phyloP scores from a whole-genome alignment of 2,329 filamentous ascomycete genomes.

The Fusarium marasasianum region DNA sequence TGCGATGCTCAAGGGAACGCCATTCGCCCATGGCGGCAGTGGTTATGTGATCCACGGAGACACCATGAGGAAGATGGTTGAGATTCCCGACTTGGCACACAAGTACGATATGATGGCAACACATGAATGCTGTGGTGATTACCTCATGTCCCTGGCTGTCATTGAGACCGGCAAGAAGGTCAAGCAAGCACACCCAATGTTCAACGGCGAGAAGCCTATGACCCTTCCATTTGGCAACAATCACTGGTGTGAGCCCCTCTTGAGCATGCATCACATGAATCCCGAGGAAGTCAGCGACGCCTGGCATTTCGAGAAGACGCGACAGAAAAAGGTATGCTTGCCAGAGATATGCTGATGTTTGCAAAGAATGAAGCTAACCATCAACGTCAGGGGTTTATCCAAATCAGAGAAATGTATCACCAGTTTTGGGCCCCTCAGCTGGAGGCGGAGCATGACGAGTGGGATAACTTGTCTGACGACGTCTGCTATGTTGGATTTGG shows the following conservation, averaged over 20 bases:
- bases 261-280: conserved; percentile 66
- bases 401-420: conserved; percentile 61
- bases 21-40: conserved; percentile 67
- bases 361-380: conserved; percentile 9
- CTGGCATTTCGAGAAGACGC: conserved; percentile 64
- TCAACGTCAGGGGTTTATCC: conserved; percentile 50
- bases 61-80: conserved; percentile 59
- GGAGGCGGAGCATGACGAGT: conserved; percentile 54
- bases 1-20: conserved; percentile 55
- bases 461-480: conserved; percentile 64
- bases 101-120: conserved; percentile 58
- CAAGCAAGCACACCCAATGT: conserved; percentile 59
- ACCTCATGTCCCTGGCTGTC: conserved; percentile 59
- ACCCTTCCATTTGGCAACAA: conserved; percentile 58
- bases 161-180: conserved; percentile 56
- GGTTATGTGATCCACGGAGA: conserved; percentile 65
- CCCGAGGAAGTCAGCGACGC: conserved; percentile 61
- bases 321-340: conserved; percentile 53
- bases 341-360: too few relatives aligned
- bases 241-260: conserved; percentile 66
- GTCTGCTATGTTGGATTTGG: conserved; percentile 55
- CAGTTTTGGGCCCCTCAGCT: conserved; percentile 58
- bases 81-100: conserved; percentile 54
- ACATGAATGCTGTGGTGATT: conserved; percentile 61
- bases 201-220: conserved; percentile 65